Evolutionary conservation across 2,329 filamentous ascomycete genomes (phyloP).

Genomic region (Elsinoe batatas): DNA sequence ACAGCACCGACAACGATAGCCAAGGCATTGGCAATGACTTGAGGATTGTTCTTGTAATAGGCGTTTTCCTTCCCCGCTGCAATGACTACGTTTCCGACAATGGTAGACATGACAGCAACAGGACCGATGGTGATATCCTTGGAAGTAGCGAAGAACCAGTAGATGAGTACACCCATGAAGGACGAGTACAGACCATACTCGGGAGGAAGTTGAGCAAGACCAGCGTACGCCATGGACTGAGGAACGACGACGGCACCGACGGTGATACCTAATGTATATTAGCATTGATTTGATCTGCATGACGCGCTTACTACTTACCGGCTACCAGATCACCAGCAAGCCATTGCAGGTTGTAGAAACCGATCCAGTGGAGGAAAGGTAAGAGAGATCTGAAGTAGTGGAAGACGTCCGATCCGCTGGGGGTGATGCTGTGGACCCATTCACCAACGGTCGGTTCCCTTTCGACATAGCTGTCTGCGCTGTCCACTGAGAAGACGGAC

Average conservation of each 20-base stretch:
- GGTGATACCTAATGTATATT: slow-evolving; percentile 46
- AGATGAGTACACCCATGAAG: slow-evolving; percentile 88
- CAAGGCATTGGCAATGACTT: slow-evolving; percentile 67
- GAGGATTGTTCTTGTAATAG: slow-evolving; percentile 31
- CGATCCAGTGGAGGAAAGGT: slow-evolving; percentile 83
- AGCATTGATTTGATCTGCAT: slow-evolving; percentile 14
- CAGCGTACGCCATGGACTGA: slow-evolving; percentile 91
- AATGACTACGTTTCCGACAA: slow-evolving; percentile 62
- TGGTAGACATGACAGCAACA: slow-evolving; percentile 88
- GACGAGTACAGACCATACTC: slow-evolving; percentile 89
- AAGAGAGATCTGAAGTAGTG: slow-evolving; percentile 65
- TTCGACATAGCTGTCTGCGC: slow-evolving; percentile 72
- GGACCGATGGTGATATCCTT: slow-evolving; percentile 98
- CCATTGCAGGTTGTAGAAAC: slow-evolving; percentile 83
- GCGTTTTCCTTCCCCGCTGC: slow-evolving; percentile 39
- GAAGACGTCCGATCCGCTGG: slow-evolving; percentile 43
- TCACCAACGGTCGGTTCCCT: slow-evolving; percentile 65
- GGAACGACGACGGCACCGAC: slow-evolving; percentile 80
- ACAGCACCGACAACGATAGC: slow-evolving; percentile 69
- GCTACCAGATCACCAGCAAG: slow-evolving; percentile 80
- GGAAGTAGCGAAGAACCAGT: slow-evolving; percentile 97
- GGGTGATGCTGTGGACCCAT: slow-evolving; percentile 57
- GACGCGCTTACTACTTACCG: slow-evolving; percentile 43
- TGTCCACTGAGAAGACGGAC: slow-evolving; percentile 64
- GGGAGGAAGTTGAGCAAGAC: slow-evolving; percentile 66